These are phyloP conservation scores for Penicillium salamii DNA, from an alignment of 495 filamentous ascomycete genomes.

Conservation along the genomic window DNA sequence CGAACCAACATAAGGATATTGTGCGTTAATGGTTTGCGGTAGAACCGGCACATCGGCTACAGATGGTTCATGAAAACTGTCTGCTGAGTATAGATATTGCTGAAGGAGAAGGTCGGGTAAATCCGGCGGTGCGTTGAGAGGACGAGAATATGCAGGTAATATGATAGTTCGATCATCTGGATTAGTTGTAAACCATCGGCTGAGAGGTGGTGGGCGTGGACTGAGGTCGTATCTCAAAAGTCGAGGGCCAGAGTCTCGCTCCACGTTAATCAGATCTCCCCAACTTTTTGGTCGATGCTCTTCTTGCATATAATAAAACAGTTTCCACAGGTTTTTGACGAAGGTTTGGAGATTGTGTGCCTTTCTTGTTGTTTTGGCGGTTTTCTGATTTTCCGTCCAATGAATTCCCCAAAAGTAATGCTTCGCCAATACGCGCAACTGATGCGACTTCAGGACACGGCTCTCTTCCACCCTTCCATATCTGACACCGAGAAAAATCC, in stretches of 20 bases:
- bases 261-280: conserved; percentile 16
- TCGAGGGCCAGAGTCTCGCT: conserved; percentile 37
- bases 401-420: conserved; percentile 36
- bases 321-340: conserved; percentile 19
- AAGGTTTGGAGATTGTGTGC: background rate
- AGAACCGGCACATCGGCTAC: no score
- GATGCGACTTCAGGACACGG: background rate
- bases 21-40: no score
- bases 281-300: conserved; percentile 14
- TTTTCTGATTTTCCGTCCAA: background rate
- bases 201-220: conserved; percentile 21
- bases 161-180: background rate
- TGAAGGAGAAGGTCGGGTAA: conserved; percentile 18
- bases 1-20: no score
- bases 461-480: background rate
- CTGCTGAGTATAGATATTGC: conserved; percentile 13
- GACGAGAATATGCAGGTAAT: conserved; percentile 9
- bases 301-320: conserved; percentile 26
- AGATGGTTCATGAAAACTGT: background rate
- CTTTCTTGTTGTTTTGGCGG: background rate
- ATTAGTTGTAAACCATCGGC: conserved; percentile 19
- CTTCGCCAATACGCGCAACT: conserved; percentile 3
- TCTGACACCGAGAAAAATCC: background rate
- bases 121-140: conserved; percentile 6
- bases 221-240: conserved; percentile 23